These are phyloP conservation scores for Paramecium tetraurelia DNA, from an alignment of 73 alveolate species.

Conservation along the genomic window DNA sequence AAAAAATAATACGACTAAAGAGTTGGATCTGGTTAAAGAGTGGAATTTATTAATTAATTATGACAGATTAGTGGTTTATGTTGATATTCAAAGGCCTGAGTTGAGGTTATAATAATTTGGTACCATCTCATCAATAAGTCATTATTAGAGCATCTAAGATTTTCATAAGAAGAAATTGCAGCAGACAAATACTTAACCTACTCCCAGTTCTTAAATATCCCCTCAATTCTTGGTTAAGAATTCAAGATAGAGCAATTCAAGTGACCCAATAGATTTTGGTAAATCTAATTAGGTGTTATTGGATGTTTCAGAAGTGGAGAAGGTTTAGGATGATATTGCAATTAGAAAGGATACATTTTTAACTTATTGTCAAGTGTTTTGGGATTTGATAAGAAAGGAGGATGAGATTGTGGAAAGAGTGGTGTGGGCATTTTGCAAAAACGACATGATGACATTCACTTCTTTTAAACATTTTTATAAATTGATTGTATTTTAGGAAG, in stretches of 20 bases:
- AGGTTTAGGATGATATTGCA: neutral
- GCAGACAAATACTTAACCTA: neutral
- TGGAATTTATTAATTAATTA: neutral
- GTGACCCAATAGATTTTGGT: conserved; percentile 4
- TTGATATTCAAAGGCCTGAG: neutral
- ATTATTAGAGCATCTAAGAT: conserved; percentile 11
- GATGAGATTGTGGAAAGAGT: conserved; percentile 42
- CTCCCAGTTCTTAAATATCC: neutral
- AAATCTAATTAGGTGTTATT: neutral
- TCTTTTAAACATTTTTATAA: conserved; percentile 13
- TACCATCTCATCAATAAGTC: conserved; percentile 15
- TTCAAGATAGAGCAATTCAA: conserved; percentile 18
- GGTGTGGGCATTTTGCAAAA: conserved; percentile 23
- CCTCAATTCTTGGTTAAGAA: conserved; percentile 20
- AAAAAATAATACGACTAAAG: neutral
- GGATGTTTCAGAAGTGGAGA: neutral
- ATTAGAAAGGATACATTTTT: conserved; percentile 14
- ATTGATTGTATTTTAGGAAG: conserved; percentile 32
- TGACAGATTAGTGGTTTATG: neutral
- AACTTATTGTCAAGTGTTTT: conserved; percentile 18
- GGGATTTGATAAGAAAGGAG: conserved; percentile 46
- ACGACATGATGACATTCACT: neutral
- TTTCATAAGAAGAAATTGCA: neutral
- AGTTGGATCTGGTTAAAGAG: neutral
- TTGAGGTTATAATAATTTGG: conserved; percentile 7